Evolutionary conservation across 1,284 basidiomycete genomes (phyloP), one percentile per base, ranked within the genome.

Genomic region (Gymnopus androsaceus): DNA sequence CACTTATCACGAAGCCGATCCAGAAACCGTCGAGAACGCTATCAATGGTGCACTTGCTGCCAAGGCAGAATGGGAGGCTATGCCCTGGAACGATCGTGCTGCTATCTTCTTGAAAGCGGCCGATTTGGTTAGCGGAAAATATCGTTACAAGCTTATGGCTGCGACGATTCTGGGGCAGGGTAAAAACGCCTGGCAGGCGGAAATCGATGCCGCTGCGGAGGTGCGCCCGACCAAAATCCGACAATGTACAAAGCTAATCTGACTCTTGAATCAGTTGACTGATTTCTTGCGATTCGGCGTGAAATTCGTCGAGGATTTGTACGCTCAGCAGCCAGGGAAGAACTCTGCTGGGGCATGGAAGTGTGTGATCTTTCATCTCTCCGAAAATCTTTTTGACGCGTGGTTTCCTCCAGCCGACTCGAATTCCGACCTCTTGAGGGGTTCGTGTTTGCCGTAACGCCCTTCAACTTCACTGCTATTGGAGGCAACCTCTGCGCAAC

Each of bases 161-260:
- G 95, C 96, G 30, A 98, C 96, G 46, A 98, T 99, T 78, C 81
- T 99, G 44, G 96, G 96, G 12, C 96, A 99, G 77, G 96, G 97
- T 52, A 99, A 99, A 85, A 99, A 98, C 71, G 89, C 85, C 11
- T 99, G 96, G 96, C 96, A 99, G 76, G 97, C 96, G 21, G 96
- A 99, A 81, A 99, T 99, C 61, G 96, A 99, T 73, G 93, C 97
- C 52, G 96, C 95, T 27, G 96, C 97, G 15, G 96, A 98, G 86
- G 91, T 93, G 57, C 49, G 52, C 58, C 30, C 34, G 21, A 23
- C 14, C 3, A 11, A 21, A 7, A 51, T n/a, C 30, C 28, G 11
- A 37, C 4, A 19, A 23, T 8, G 12, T 17, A 25, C 21, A 28
- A 48, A 45, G 30, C 4, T 40, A 51, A 12, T 19, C 21, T 34